Evolutionary conservation across 2,329 filamentous ascomycete species (phyloP).

Genomic region (Graphilbum fragrans): DNA sequence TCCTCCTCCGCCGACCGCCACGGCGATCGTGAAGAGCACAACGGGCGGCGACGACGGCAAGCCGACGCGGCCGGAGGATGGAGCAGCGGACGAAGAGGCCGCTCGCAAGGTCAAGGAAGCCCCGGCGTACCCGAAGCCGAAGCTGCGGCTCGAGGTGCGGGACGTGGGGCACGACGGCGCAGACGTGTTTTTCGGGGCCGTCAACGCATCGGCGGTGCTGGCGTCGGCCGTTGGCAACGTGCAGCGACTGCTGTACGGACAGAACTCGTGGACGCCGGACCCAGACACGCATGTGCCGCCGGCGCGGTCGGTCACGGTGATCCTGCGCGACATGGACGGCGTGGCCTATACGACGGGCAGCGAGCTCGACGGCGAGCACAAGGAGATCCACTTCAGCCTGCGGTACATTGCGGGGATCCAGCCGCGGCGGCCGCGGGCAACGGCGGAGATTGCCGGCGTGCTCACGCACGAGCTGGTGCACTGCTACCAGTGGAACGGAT

Average conservation of each 20-base stretch:
- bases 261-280: conserved; percentile 26
- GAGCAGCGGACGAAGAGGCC: background rate
- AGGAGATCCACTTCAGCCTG: conserved; percentile 82
- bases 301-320: conserved; percentile 77
- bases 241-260: conserved; percentile 56
- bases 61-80: background rate
- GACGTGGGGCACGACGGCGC: conserved; percentile 50
- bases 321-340: conserved; percentile 67
- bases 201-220: conserved; percentile 52
- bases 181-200: conserved; percentile 51
- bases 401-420: conserved; percentile 51
- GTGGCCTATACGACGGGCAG: conserved; percentile 81
- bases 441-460: conserved; percentile 65
- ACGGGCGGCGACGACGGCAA: background rate
- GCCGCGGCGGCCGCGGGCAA: conserved; percentile 24
- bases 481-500: conserved; percentile 74
- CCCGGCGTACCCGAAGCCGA: conserved; percentile 31
- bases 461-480: conserved; percentile 89
- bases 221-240: conserved; percentile 54
- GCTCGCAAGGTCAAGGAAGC: background rate
- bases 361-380: conserved; percentile 73
- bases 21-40: too few species aligned
- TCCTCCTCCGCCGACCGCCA: too few species aligned
- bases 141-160: conserved; percentile 46
- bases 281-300: conserved; percentile 33